Evolutionary conservation across 2,329 filamentous ascomycete species (phyloP).

Genomic region (Parastagonospora avenae): DNA sequence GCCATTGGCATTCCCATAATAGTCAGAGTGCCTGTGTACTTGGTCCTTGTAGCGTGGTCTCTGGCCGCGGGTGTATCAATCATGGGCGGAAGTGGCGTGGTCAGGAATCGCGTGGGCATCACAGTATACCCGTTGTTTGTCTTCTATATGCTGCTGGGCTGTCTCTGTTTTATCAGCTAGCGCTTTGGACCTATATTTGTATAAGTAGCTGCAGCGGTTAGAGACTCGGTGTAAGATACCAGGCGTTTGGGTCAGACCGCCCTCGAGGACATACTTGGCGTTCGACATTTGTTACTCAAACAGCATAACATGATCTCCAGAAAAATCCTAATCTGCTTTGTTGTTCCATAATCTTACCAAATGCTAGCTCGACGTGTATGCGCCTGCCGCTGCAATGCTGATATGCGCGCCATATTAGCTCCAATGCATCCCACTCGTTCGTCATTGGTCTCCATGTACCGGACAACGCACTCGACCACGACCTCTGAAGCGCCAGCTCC

Average conservation of each 20-base stretch:
- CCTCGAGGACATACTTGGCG: neutral
- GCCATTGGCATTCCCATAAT: constrained; percentile 80
- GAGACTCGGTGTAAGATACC: constrained; percentile 6
- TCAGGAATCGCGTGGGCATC: constrained; percentile 91
- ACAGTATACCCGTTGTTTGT: constrained; percentile 94
- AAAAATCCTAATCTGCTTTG: neutral
- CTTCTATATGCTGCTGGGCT: constrained; percentile 92
- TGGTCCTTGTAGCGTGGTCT: constrained; percentile 88
- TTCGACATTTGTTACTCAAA: neutral
- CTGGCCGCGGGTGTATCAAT: constrained; percentile 95
- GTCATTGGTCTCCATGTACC: constrained; percentile 34
- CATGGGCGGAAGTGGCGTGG: constrained; percentile 89
- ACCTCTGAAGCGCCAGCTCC: constrained; percentile 30
- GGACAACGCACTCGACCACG: constrained; percentile 30
- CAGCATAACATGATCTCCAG: neutral
- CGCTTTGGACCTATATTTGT: constrained; percentile 7
- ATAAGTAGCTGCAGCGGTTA: constrained; percentile 7
- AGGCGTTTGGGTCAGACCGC: constrained; percentile 8
- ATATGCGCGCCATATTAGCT: constrained; percentile 23
- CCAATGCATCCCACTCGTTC: constrained; percentile 27
- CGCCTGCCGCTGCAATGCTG: constrained; percentile 10
- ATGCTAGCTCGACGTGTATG: constrained; percentile 6
- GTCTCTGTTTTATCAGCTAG: constrained; percentile 95
- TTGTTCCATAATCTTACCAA: neutral
- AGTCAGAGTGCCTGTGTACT: constrained; percentile 85